A percentile compares a stretch with the other conserved stretches of the same genome.
Evolutionary conservation across 2,329 filamentous ascomycete genomes (phyloP).

Genomic region (Ceratocystis alfenasii): DNA sequence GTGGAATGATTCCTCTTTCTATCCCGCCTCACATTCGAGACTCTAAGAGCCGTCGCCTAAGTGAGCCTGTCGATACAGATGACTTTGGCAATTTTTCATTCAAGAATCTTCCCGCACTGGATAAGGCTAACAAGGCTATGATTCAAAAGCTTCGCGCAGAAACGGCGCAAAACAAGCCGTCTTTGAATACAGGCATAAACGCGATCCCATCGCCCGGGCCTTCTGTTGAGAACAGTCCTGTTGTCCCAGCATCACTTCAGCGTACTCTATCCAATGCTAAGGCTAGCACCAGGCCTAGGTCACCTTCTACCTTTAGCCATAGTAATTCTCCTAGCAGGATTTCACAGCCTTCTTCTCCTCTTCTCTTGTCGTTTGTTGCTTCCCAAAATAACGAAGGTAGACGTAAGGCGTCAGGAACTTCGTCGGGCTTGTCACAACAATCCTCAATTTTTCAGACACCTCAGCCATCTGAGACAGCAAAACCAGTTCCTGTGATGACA

Average conservation of each 20-base stretch:
- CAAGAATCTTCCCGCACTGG: conserved; percentile 91
- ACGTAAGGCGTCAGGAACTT: conserved; percentile 83
- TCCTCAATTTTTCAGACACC: conserved; percentile 35
- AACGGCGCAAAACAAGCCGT: conserved; percentile 57
- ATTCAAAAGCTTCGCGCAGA: conserved; percentile 92
- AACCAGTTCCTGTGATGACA: conserved; percentile 41
- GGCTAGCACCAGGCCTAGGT: conserved; percentile 64
- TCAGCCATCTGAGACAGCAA: conserved; percentile 13
- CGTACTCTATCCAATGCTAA: conserved; percentile 75
- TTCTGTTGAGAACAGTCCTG: conserved; percentile 71
- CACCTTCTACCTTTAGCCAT: conserved; percentile 69
- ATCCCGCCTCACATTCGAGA: conserved; percentile 95
- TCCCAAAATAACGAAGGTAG: conserved; percentile 65
- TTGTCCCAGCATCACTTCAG: conserved; percentile 68
- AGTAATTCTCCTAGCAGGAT: conserved; percentile 45
- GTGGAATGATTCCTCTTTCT: conserved; percentile 85
- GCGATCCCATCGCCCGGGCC: conserved; percentile 45
- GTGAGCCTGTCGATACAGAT: conserved; percentile 76
- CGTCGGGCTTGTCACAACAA: conserved; percentile 71
- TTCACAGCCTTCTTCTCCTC: conserved; percentile 63
- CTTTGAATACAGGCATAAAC: conserved; percentile 34
- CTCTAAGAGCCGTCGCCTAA: conserved; percentile 71
- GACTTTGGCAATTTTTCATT: conserved; percentile 96
- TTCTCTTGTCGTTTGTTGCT: conserved; percentile 94
- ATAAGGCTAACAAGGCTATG: conserved; percentile 97